phyloP scores from a whole-genome alignment of 2,329 filamentous ascomycete genomes.

The Aspergillus vadensis region DNA sequence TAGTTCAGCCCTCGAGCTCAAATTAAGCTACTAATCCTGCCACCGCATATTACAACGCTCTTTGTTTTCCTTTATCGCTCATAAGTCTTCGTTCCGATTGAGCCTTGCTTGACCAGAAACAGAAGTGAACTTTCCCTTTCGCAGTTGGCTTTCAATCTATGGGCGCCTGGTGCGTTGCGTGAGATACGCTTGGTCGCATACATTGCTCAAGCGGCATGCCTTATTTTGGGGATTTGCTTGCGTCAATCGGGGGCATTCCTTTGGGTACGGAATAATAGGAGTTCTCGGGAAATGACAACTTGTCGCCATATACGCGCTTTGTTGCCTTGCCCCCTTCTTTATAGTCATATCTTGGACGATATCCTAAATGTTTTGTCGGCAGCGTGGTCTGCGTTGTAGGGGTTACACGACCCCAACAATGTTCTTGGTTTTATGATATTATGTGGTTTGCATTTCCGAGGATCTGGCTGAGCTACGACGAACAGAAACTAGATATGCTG shows the following conservation, averaged over 20 bases:
- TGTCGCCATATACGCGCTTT: conserved; percentile 31
- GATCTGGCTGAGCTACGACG: conserved; percentile 23
- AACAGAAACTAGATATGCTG: conserved; percentile 33
- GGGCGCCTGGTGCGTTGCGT: conserved; percentile 24
- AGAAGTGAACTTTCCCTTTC: not conserved
- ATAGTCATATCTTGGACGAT: conserved; percentile 27
- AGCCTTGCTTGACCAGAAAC: not conserved
- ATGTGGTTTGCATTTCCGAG: conserved; percentile 16
- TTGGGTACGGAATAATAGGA: conserved; percentile 45
- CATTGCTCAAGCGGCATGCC: conserved; percentile 5
- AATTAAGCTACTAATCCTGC: conserved; percentile 55
- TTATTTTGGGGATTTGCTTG: conserved; percentile 13
- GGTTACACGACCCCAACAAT: conserved; percentile 16
- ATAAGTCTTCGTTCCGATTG: conserved; percentile 18
- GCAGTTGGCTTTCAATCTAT: not conserved
- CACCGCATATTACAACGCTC: conserved; percentile 27
- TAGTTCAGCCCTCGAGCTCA: conserved; percentile 47
- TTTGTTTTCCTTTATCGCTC: conserved; percentile 15
- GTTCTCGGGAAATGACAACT: conserved; percentile 45
- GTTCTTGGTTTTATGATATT: conserved; percentile 9
- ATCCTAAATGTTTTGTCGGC: conserved; percentile 16
- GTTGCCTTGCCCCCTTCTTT: conserved; percentile 14
- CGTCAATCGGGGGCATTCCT: conserved; percentile 29
- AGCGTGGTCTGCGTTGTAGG: conserved; percentile 7
- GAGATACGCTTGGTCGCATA: conserved; percentile 11